Percentiles rank a stretch among this genome's conserved stretches.
These are phyloP conservation scores for Vinca minor DNA, from an alignment of 257 asterid genomes.

Conservation along the genomic window DNA sequence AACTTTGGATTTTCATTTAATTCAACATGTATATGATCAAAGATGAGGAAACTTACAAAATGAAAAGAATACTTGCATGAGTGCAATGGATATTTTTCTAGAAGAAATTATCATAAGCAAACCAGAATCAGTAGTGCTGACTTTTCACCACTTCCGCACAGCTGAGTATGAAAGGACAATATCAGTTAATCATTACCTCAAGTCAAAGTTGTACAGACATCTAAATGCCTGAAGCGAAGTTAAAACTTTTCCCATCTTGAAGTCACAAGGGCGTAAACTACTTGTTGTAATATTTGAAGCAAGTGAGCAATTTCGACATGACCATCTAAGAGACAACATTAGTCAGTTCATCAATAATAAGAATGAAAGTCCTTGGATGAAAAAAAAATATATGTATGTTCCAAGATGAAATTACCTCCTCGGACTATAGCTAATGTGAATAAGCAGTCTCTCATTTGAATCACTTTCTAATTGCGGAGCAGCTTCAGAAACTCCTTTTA, in stretches of 20 bases:
- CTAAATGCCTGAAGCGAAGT: slow-evolving; percentile 73
- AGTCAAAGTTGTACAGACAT: slow-evolving; percentile 67
- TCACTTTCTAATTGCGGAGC: slow-evolving; percentile 43
- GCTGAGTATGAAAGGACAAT: background rate
- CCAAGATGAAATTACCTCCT: slow-evolving; percentile 50
- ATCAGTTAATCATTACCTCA: slow-evolving; percentile 36
- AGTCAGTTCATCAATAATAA: slow-evolving; percentile 10
- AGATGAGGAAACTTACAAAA: slow-evolving; percentile 13
- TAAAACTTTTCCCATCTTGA: slow-evolving; percentile 77
- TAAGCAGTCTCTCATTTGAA: slow-evolving; percentile 60
- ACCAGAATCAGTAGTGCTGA: background rate
- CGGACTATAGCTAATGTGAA: slow-evolving; percentile 84
- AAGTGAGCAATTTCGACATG: slow-evolving; percentile 75
- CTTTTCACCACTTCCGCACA: background rate
- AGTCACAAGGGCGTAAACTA: slow-evolving; percentile 83
- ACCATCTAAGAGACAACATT: slow-evolving; percentile 54
- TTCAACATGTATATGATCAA: slow-evolving; percentile 10
- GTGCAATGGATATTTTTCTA: background rate
- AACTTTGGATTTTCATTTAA: slow-evolving; percentile 3
- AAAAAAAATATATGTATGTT: slow-evolving; percentile 1
- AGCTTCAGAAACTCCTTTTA: slow-evolving; percentile 74
- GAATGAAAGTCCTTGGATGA: slow-evolving; percentile 5
- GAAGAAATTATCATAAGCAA: background rate
- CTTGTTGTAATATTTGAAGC: slow-evolving; percentile 61
- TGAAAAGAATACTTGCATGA: background rate